Percentiles rank a stretch among this genome's conserved stretches.
Evolutionary conservation across 2,329 filamentous ascomycete genomes (phyloP).

Genomic region (Myrmaecium sp.): DNA sequence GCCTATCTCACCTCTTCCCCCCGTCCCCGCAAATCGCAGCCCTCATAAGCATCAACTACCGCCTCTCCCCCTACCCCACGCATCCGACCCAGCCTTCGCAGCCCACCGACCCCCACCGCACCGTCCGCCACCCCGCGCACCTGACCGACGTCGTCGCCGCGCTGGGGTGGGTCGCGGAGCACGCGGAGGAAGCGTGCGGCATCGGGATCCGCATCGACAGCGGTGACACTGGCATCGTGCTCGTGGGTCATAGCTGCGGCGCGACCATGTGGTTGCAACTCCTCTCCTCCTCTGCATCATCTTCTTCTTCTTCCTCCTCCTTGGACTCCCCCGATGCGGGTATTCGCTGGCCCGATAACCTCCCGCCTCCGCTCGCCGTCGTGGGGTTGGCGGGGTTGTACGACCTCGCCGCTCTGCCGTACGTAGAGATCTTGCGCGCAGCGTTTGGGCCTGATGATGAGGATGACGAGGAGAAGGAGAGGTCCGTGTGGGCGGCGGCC

Average conservation of each 20-base stretch:
- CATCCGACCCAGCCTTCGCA: constrained; percentile 30
- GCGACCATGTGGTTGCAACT: constrained; percentile 47
- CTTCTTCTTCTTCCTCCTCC: constrained; percentile 8
- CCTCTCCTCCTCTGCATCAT: too few species aligned
- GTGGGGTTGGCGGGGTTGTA: constrained; percentile 51
- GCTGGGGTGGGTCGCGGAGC: constrained; percentile 32
- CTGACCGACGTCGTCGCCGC: constrained; percentile 38
- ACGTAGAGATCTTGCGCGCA: constrained; percentile 38
- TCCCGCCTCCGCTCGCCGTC: constrained; percentile 31
- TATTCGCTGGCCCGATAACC: neutral
- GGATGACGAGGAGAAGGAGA: constrained; percentile 2
- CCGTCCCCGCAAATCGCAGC: constrained; percentile 31
- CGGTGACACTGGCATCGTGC: constrained; percentile 29
- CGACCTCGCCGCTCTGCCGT: constrained; percentile 42
- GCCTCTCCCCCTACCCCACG: constrained; percentile 35
- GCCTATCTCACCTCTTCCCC: constrained; percentile 19
- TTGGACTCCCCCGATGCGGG: constrained; percentile 1
- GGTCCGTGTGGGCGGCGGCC: constrained; percentile 33
- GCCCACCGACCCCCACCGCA: constrained; percentile 26
- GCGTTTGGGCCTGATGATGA: constrained; percentile 41
- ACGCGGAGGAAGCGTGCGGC: constrained; percentile 24
- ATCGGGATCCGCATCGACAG: constrained; percentile 2
- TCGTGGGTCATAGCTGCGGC: constrained; percentile 47
- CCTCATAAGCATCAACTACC: constrained; percentile 49
- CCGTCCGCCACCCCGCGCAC: constrained; percentile 43